phyloP scores from a whole-genome alignment of 2,329 filamentous ascomycete genomes.

The Penicillium sp. region DNA sequence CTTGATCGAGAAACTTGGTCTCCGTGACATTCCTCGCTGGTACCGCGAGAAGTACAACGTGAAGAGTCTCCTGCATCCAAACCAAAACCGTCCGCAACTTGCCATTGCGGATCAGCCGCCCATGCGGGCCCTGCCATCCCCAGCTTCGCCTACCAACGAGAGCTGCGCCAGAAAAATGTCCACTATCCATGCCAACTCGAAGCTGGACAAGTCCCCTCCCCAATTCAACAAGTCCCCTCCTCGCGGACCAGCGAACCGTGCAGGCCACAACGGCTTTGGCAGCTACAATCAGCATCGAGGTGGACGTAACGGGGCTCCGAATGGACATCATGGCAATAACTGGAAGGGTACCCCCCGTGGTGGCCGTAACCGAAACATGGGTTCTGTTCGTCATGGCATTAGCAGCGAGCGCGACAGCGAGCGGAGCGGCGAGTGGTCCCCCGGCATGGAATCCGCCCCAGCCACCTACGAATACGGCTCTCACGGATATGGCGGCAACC shows the following conservation, averaged over 20 bases:
- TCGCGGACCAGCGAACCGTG: not conserved
- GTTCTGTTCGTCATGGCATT: not conserved
- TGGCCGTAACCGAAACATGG: not conserved
- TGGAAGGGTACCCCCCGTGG: not conserved
- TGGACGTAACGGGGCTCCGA: not conserved
- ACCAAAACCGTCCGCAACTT: conserved; percentile 10
- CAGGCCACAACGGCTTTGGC: not conserved
- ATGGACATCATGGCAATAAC: not conserved
- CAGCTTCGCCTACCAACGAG: conserved; percentile 2
- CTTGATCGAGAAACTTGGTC: conserved; percentile 67
- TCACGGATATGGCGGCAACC: not conserved
- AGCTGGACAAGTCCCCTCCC: not conserved
- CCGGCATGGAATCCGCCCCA: not conserved
- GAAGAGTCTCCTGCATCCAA: conserved; percentile 26
- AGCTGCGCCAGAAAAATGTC: not conserved
- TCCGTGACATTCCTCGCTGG: conserved; percentile 58
- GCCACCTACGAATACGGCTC: not conserved
- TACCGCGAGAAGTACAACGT: conserved; percentile 49
- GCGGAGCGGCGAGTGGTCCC: not conserved
- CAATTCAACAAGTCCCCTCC: not conserved
- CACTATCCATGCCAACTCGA: not conserved
- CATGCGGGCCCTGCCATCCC: not conserved
- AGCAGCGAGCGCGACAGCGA: not conserved
- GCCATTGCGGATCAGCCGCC: conserved; percentile 22
- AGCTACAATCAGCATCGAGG: not conserved